A percentile compares a stretch with the other conserved stretches of the same genome.
phyloP scores from a whole-genome alignment of 2,329 filamentous ascomycete genomes.

The Diaporthe sp. region DNA sequence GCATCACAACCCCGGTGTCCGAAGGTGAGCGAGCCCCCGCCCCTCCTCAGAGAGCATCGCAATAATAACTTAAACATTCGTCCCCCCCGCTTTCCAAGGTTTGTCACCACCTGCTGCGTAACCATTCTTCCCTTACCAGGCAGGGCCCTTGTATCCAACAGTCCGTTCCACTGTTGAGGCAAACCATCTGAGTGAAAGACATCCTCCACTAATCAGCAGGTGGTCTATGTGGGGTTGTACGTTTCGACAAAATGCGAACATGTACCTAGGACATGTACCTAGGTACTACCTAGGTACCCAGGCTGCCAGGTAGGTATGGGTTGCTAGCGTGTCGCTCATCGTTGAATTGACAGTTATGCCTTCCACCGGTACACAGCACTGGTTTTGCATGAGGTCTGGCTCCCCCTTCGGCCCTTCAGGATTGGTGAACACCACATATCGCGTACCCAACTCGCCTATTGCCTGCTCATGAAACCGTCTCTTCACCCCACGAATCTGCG shows the following conservation, averaged over 20 bases:
- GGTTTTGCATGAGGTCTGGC: not conserved
- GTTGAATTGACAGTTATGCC: not conserved
- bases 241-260: not conserved
- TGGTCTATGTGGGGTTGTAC: too few species aligned
- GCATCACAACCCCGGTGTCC: not conserved
- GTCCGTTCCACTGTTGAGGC: not conserved
- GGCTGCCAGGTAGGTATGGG: too few species aligned
- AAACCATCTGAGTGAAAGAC: not conserved
- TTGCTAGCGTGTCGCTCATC: not conserved
- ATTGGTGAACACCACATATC: not conserved
- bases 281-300: conserved; percentile 1
- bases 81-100: conserved; percentile 4
- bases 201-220: too few species aligned
- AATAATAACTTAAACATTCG: conserved; percentile 15
- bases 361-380: not conserved
- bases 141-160: not conserved
- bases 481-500: not conserved
- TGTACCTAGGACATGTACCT: not conserved
- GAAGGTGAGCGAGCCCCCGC: not conserved
- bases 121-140: not conserved
- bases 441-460: not conserved
- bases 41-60: not conserved
- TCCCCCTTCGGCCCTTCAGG: not conserved
- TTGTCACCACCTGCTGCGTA: conserved; percentile 2
- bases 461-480: not conserved